Conservation (phyloP, 805 yeast genomes). For the Pichia sporocuriosa region DNA sequence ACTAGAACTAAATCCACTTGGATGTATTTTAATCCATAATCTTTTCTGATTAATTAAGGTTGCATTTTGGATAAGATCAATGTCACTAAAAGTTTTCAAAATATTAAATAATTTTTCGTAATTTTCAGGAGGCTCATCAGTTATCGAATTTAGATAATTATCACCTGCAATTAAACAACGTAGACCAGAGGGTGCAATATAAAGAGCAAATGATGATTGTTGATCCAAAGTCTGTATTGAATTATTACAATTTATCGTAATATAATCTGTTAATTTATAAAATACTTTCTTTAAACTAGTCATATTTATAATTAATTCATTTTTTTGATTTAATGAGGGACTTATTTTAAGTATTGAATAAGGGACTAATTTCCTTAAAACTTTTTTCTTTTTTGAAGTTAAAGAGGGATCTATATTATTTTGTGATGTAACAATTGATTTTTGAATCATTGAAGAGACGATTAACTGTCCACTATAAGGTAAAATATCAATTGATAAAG, state of each 20-base stretch:
- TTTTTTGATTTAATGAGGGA: constrained; percentile 41
- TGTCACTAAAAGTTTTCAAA: constrained; percentile 29
- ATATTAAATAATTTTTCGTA: constrained; percentile 14
- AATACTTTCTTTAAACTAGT: constrained; percentile 18
- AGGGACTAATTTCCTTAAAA: constrained; percentile 8
- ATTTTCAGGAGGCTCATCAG: constrained; percentile 37
- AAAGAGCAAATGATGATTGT: constrained; percentile 31
- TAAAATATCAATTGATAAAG: constrained; percentile 30
- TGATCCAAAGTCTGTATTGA: constrained; percentile 6
- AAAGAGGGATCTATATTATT: neutral
- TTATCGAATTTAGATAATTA: constrained; percentile 28
- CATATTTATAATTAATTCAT: constrained; percentile 37
- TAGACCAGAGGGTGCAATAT: constrained; percentile 51
- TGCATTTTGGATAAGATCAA: constrained; percentile 7
- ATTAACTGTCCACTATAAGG: constrained; percentile 47
- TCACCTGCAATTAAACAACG: constrained; percentile 32
- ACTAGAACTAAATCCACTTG: constrained; percentile 61
- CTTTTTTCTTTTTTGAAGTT: constrained; percentile 5
- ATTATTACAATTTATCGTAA: constrained; percentile 7
- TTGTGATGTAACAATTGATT: constrained; percentile 4
- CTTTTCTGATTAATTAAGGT: constrained; percentile 19
- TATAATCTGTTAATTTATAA: constrained; percentile 18
- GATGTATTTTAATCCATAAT: constrained; percentile 60
- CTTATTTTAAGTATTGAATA: constrained; percentile 37
- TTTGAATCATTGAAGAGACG: constrained; percentile 23